Percentiles rank a stretch among this genome's conserved stretches.
These are phyloP conservation scores for Polygonum aviculare DNA, from an alignment of 148 eudicot genomes.

Conservation along the genomic window DNA sequence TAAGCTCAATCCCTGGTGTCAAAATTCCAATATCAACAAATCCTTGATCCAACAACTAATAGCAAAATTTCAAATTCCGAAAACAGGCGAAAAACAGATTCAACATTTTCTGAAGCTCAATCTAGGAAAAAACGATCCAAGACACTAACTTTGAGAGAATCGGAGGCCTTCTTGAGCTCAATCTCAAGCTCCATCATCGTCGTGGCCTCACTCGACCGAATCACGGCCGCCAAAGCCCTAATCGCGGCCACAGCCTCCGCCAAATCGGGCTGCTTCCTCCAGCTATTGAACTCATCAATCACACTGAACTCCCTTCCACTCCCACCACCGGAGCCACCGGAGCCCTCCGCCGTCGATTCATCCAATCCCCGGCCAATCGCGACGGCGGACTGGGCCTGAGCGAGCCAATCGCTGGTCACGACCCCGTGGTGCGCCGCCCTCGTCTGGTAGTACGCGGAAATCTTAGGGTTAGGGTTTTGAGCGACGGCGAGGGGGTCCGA, in stretches of 20 bases:
- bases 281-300: slow-evolving; percentile 72
- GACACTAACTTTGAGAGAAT: slow-evolving; percentile 61
- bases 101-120: neutral
- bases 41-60: neutral
- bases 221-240: slow-evolving; percentile 88
- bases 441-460: slow-evolving; percentile 84
- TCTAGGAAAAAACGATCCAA: neutral
- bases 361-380: slow-evolving; percentile 16
- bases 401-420: slow-evolving; percentile 91
- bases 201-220: slow-evolving; percentile 65
- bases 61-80: neutral
- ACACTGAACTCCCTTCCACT: slow-evolving; percentile 44
- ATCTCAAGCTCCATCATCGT: slow-evolving; percentile 96
- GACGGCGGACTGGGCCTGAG: slow-evolving; percentile 84
- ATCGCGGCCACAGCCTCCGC: slow-evolving; percentile 98
- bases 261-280: slow-evolving; percentile 88
- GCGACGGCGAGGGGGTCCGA: slow-evolving; percentile 35
- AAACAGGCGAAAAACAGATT: neutral
- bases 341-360: slow-evolving; percentile 12
- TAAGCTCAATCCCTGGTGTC: neutral
- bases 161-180: slow-evolving; percentile 88
- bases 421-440: slow-evolving; percentile 86
- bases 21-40: neutral
- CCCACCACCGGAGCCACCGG: slow-evolving; percentile 4
- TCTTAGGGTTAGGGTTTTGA: slow-evolving; percentile 51